Evolutionary conservation across 345 rosid genomes (phyloP).

Genomic region (Acer saccharum): DNA sequence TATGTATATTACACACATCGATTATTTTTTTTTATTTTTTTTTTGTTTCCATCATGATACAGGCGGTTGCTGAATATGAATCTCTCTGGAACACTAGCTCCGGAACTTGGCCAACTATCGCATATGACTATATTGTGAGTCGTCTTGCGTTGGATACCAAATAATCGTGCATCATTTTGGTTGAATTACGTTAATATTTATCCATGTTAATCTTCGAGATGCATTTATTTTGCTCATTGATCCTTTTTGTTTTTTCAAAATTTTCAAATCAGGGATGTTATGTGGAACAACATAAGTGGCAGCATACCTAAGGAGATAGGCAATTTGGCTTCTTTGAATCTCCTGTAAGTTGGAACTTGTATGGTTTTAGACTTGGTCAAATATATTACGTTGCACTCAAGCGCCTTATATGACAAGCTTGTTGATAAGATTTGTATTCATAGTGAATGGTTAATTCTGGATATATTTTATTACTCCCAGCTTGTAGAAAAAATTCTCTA

Average conservation of each 20-base stretch:
- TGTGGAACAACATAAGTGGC: constrained; percentile 83
- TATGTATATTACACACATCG: neutral
- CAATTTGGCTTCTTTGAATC: constrained; percentile 60
- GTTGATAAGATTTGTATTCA: too few relatives aligned
- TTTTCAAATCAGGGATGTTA: constrained; percentile 63
- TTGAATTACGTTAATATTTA: neutral
- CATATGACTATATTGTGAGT: constrained; percentile 63
- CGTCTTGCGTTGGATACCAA: neutral
- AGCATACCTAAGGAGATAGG: constrained; percentile 90
- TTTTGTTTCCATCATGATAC: constrained; percentile 19
- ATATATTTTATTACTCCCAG: too few relatives aligned
- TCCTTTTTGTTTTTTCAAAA: neutral
- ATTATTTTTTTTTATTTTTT: neutral
- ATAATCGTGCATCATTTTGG: neutral
- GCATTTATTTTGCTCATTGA: neutral
- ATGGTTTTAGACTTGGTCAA: neutral
- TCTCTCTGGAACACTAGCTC: constrained; percentile 77
- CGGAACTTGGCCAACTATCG: constrained; percentile 70
- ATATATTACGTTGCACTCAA: neutral
- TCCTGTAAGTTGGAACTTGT: constrained; percentile 61
- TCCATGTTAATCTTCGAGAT: neutral
- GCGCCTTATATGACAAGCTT: neutral
- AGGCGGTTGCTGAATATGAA: constrained; percentile 81
- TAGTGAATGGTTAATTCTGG: too few relatives aligned
- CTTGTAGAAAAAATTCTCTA: neutral